Evolutionary conservation across 768 basidiomycete genomes (phyloP).

Genomic region (Podaxis pistillaris): DNA sequence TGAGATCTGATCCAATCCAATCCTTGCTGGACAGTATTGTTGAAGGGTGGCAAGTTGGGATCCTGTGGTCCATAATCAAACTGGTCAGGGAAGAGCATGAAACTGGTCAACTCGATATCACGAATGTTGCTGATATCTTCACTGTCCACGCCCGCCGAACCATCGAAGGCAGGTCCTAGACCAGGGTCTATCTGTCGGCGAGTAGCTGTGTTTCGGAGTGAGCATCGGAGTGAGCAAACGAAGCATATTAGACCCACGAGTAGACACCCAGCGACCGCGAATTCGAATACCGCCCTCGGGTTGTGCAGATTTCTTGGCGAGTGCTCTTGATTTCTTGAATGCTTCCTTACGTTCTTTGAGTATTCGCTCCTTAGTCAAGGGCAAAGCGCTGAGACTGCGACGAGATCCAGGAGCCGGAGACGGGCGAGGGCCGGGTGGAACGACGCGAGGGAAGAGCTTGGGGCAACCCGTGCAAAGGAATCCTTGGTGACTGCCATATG

Average conservation of each 20-base stretch:
- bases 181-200: conserved; percentile 42
- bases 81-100: conserved; percentile 72
- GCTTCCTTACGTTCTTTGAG: conserved; percentile 47
- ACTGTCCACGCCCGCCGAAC: conserved; percentile 64
- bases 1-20: conserved; percentile 55
- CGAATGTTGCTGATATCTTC: conserved; percentile 62
- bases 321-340: conserved; percentile 39
- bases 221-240: not conserved
- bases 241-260: conserved; percentile 34
- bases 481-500: conserved; percentile 41
- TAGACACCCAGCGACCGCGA: conserved; percentile 59
- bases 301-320: conserved; percentile 17
- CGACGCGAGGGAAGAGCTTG: conserved; percentile 47
- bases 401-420: conserved; percentile 41
- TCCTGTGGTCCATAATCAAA: conserved; percentile 49
- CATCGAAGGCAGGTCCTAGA: conserved; percentile 55
- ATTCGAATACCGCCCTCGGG: conserved; percentile 43
- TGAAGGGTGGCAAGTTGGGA: conserved; percentile 47
- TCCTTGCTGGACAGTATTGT: conserved; percentile 51
- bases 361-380: conserved; percentile 46
- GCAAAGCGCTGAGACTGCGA: conserved; percentile 30
- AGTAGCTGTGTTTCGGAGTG: conserved; percentile 34
- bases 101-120: conserved; percentile 54
- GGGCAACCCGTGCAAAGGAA: conserved; percentile 57
- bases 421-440: conserved; percentile 37